Conservation (phyloP, 805 yeast species). For the Lachancea waltii region DNA sequence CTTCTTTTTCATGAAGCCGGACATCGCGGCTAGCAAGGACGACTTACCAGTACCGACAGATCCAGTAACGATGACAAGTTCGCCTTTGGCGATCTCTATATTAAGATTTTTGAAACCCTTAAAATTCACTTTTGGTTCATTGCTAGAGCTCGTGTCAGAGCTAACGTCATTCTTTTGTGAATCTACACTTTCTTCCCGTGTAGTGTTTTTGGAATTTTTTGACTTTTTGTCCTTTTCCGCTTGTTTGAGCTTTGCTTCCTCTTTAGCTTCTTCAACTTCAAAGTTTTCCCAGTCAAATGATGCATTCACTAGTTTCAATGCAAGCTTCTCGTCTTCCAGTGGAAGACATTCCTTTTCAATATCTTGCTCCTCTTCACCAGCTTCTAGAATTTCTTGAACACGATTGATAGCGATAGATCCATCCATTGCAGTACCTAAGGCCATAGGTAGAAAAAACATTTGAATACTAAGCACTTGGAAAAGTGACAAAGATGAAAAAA, state of each 20-base stretch:
- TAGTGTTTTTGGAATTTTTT: neutral
- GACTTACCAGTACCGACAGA: constrained; percentile 33
- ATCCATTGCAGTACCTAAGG: constrained; percentile 62
- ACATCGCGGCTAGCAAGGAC: constrained; percentile 53
- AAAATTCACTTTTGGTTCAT: constrained; percentile 26
- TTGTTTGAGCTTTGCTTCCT: constrained; percentile 24
- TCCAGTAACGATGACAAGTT: constrained; percentile 59
- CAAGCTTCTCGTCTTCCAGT: constrained; percentile 28
- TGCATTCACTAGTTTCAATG: constrained; percentile 47
- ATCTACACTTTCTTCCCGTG: constrained; percentile 6
- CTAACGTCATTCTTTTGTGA: constrained; percentile 6
- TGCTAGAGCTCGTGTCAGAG: constrained; percentile 13
- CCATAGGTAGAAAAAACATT: constrained; percentile 63
- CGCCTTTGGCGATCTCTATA: constrained; percentile 52
- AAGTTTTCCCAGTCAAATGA: constrained; percentile 62
- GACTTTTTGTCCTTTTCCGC: constrained; percentile 22
- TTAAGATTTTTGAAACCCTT: constrained; percentile 46
- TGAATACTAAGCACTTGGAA: constrained; percentile 57
- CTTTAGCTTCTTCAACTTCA: constrained; percentile 29
- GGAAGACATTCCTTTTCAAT: constrained; percentile 16
- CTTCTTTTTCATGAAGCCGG: constrained; percentile 53
- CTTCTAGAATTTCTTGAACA: constrained; percentile 46
- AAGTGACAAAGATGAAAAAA: constrained; percentile 65
- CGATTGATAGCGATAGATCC: constrained; percentile 57
- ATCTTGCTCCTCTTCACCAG: constrained; percentile 34